Conservation (phyloP, 148 eudicot species). For the Rhododendron ferrugineum region DNA sequence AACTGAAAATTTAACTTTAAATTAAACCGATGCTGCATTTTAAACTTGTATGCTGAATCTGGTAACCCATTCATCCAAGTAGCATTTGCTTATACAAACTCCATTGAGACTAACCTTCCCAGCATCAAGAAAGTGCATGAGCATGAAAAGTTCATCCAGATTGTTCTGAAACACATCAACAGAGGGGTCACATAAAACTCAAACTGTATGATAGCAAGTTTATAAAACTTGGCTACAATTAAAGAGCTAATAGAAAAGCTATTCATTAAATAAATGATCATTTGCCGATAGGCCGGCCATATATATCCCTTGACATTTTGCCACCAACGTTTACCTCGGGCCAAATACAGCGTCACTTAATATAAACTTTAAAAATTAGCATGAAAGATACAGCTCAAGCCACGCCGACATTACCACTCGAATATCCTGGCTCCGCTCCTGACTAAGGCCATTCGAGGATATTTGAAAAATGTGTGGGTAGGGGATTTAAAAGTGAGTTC, state of each 20-base stretch:
- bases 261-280: neutral
- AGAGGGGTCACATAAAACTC: neutral
- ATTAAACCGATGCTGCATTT: constrained; percentile 2
- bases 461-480: too few relatives aligned
- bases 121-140: constrained; percentile 99
- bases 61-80: constrained; percentile 1
- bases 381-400: neutral
- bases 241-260: neutral
- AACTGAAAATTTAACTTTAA: constrained; percentile 44
- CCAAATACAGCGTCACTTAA: neutral
- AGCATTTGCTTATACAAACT: constrained; percentile 10
- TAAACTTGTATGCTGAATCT: neutral
- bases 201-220: neutral
- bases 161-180: constrained; percentile 65
- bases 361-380: neutral
- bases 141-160: constrained; percentile 99
- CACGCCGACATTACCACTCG: neutral
- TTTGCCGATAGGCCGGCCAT: neutral
- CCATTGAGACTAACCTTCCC: constrained; percentile 71
- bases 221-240: neutral
- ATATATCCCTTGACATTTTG: neutral
- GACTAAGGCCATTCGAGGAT: too few relatives aligned
- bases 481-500: too few relatives aligned
- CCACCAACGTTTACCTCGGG: neutral
- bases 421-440: too few relatives aligned